Base-by-base conservation (phyloP, 129 eudicot species). In the Lonicera japonica region DNA sequence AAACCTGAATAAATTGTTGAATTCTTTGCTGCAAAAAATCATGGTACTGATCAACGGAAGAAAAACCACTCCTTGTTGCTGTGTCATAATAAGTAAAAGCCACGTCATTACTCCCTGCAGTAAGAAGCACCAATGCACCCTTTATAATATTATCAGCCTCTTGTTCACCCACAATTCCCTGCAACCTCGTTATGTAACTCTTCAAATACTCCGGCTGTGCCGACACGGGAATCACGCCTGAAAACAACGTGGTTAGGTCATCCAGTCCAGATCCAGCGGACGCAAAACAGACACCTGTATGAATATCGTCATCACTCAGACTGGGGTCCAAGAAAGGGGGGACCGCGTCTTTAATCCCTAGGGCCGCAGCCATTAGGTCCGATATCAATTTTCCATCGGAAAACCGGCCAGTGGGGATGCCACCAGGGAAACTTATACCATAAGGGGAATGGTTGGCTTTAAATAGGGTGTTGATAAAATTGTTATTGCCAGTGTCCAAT, bases 101-200 rank as follows among this genome's bases (percentile, higher is more conserved):
- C 65, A 89, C 77, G 61, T 89, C 97, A 25, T 86, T 86, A 23
- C 91, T 80, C 56, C 95, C 91, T 1, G 91, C 88, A 66, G 80
- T 83, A 20, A 89, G 61, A 54, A 68, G 38, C 60, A 80, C 79
- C 61, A 86, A 48, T 53, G 88, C 82, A 22, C 54, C 41, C n/a
- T 51, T 51, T 13, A 85, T 54, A 5, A 82, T 64, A 22, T 66
- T 78, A 46, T 8, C 39, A 11, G 80, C 87, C 61, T 73, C 76
- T 56, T 73, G 47, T 65, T 80, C 72, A 40, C 90, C 90, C 1
- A 77, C 66, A 10, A 75, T 60, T 38, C 68, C 58, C 25, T 69
- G 58, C 10, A 85, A 69, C 71, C 60, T 82, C 69, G 67, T 58
- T 0, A 25, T 66, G 21, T 89, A 89, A 15, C 65, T 54, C 72